Evolutionary conservation across 768 basidiomycete species (phyloP), one percentile per base, ranked within the genome.

Genomic region (Obba rivulosa): DNA sequence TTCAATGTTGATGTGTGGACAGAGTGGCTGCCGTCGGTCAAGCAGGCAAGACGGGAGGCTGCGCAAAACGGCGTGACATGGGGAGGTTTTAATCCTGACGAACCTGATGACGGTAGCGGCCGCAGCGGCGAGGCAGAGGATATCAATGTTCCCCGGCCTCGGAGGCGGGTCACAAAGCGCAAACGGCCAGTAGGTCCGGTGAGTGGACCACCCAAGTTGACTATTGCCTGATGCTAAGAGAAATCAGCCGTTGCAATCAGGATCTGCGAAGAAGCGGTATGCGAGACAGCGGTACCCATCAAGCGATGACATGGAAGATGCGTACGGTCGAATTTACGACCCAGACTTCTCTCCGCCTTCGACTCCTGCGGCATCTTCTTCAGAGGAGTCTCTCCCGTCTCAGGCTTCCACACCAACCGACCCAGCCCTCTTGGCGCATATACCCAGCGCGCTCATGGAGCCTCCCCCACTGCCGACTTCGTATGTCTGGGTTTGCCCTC

Each of bases 331-430:
- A 28, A 40, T 41, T 8, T 82, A 82, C 52, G 79, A 77, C 57
- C 70, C 77, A 0, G 81, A 84, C 56, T 83, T 83, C 58, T 77
- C 76, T 10, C 73, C 75, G n/a, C 57, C 62, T 7, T 79, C 79
- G 3, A 73, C 75, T 18, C 65, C 64, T 11, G 66, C 72, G 5
- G 69, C 64, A n/a, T 62, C 73, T 2, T 72, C 73, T 37, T 62
- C 63, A 13, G 56, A 54, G 35, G 43, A 59, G 10, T 51, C 34
- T 48, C 46, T 17, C 64, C 72, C 34, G 44, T 45, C 62, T 1
- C 67, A 64, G 20, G 18, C 55, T 3, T 9, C 36, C 24, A 39
- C 50, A 0, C 44, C 55, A 10, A 50, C 48, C 13, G 46, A 62
- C 54, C 53, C 53, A 41, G 47, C 51, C 35, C 41, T 67, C 28